These are phyloP conservation scores for Nakazawaea ambrosiae DNA, from an alignment of 805 yeast species.

Conservation along the genomic window DNA sequence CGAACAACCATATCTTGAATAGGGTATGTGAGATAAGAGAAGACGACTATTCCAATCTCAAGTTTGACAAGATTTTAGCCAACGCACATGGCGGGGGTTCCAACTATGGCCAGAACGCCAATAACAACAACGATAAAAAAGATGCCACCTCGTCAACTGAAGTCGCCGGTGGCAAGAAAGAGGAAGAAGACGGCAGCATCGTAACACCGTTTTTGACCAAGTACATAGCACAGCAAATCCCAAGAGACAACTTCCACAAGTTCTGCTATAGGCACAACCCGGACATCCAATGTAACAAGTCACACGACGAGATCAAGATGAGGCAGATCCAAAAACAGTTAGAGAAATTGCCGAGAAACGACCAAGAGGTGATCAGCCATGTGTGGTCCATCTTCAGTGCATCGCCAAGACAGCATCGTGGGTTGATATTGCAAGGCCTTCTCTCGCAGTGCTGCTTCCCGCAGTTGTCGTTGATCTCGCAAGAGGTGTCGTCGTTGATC, in stretches of 20 bases:
- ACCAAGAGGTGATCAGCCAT: constrained; percentile 70
- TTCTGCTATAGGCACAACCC: constrained; percentile 95
- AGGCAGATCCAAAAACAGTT: constrained; percentile 50
- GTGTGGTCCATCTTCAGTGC: constrained; percentile 82
- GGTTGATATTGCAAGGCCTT: constrained; percentile 74
- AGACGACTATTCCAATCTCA: constrained; percentile 1
- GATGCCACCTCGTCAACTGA: not conserved
- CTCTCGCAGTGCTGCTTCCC: constrained; percentile 92
- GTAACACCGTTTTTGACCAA: constrained; percentile 28
- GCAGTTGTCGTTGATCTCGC: constrained; percentile 78
- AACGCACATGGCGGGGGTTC: not conserved
- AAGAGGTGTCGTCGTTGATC: constrained; percentile 71
- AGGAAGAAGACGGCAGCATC: constrained; percentile 14
- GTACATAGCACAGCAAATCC: constrained; percentile 32
- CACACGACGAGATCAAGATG: constrained; percentile 59
- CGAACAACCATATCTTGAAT: constrained; percentile 3
- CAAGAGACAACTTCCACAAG: constrained; percentile 48
- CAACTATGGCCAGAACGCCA: not conserved
- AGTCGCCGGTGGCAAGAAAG: constrained; percentile 19
- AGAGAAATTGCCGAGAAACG: constrained; percentile 57
- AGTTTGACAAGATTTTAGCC: constrained; percentile 7
- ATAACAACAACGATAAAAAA: not conserved
- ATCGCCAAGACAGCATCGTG: constrained; percentile 63
- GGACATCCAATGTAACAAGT: constrained; percentile 65
- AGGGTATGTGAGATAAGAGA: constrained; percentile 6